phyloP scores from a whole-genome alignment of 257 asterid species.

The Forsythia viridissima region DNA sequence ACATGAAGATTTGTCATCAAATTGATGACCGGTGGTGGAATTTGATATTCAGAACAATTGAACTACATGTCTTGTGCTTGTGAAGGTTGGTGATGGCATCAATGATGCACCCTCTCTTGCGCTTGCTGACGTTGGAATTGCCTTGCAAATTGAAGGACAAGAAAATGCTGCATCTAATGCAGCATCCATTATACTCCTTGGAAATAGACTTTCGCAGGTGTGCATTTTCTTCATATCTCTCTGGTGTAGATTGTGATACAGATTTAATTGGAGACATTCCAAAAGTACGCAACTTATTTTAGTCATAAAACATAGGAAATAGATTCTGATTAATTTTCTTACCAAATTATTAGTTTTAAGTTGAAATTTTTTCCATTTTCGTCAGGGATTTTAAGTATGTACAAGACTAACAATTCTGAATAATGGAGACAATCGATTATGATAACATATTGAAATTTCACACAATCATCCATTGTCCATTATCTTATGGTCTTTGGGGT shows the following conservation, averaged over 20 bases:
- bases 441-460: background rate
- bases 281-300: background rate
- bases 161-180: conserved; percentile 99
- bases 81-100: conserved; percentile 98
- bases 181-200: conserved; percentile 89
- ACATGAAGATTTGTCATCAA: background rate
- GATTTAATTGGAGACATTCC: background rate
- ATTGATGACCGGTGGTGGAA: background rate
- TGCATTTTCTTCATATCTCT: background rate
- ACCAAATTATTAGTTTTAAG: background rate
- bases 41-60: conserved; percentile 1
- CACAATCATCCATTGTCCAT: background rate
- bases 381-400: background rate
- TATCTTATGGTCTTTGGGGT: background rate
- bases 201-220: conserved; percentile 91
- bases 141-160: conserved; percentile 89
- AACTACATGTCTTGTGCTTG: conserved; percentile 21
- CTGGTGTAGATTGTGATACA: background rate
- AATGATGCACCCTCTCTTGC: conserved; percentile 99
- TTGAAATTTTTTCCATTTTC: background rate
- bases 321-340: background rate
- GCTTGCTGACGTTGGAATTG: conserved; percentile 95
- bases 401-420: background rate
- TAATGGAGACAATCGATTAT: background rate
- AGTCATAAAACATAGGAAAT: background rate